phyloP scores from a whole-genome alignment of 495 filamentous ascomycete genomes.

The Xylaria venustula region DNA sequence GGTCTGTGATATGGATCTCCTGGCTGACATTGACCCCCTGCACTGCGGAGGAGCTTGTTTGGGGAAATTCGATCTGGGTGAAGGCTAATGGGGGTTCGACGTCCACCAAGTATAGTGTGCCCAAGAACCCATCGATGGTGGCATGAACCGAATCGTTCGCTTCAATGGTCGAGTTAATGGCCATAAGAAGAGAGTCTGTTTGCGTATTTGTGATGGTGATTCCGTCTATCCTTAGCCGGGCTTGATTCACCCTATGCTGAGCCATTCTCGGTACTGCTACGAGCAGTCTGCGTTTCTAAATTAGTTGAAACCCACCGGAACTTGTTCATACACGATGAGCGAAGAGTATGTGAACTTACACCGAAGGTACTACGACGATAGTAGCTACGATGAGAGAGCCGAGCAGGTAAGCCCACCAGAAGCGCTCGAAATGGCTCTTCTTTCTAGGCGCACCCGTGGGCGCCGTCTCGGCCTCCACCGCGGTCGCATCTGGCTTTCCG shows the following conservation, averaged over 20 bases:
- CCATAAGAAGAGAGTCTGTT: constrained; percentile 55
- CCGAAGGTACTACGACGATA: constrained; percentile 59
- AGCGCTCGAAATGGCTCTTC: constrained; percentile 47
- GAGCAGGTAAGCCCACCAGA: constrained; percentile 73
- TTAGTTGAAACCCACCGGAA: background rate
- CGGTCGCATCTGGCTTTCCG: background rate
- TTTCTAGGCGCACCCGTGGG: background rate
- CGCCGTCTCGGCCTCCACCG: background rate
- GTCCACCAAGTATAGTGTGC: constrained; percentile 53
- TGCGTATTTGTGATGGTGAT: constrained; percentile 61
- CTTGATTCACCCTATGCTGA: constrained; percentile 63
- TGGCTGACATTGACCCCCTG: constrained; percentile 58
- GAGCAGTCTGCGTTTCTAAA: constrained; percentile 54
- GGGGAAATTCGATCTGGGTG: constrained; percentile 51
- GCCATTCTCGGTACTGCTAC: constrained; percentile 73
- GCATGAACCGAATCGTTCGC: constrained; percentile 53
- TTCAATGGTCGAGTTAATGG: constrained; percentile 52
- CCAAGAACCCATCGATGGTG: constrained; percentile 39
- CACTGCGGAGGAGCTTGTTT: constrained; percentile 51
- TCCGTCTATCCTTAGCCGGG: constrained; percentile 57
- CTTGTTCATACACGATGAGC: background rate
- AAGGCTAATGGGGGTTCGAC: constrained; percentile 55
- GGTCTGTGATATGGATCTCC: constrained; percentile 53
- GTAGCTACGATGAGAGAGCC: constrained; percentile 51
- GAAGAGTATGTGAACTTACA: constrained; percentile 57